Evolutionary conservation across 176 grass and related monocot genomes (phyloP), one percentile per base, ranked within the genome.

Genomic region (Dendrocalamus sinicus): DNA sequence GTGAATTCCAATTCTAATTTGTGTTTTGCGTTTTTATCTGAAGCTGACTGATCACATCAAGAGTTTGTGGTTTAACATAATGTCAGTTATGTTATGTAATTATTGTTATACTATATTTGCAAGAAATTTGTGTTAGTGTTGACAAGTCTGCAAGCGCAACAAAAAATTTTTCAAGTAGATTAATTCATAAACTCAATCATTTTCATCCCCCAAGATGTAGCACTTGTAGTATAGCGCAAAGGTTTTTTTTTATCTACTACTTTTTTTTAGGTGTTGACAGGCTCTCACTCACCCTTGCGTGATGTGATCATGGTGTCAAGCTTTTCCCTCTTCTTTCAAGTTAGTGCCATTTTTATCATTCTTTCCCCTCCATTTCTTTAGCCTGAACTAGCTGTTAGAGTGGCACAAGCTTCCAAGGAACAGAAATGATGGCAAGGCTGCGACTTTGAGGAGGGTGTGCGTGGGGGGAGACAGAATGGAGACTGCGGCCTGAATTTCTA

Each of bases 401-500:
- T 78, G 76, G 85, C 81, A 50, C 85, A 78, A 61, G 81, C 41
- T 75, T 62, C 76, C 70, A 84, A 16, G 85, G 26, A 41, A 80
- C 89, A 35, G 81, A 53, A 76, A 88, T 84, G 85, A 91, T 87
- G 85, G 68, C 8, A 2, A 20, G 3, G 79, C 84, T 20, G 73
- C 59, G 52, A 70, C 67, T 66, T 50, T 37, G 74, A 83, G 80
- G 79, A 8, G 50, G 23, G 39, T 52, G 84, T 52, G 67, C 53
- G 73, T 48, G 55, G 61, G 45, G 45, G 70, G 60, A 52, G 81
- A 48, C 70, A 88, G 81, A 87, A 91, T 78, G 80, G 81, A 80
- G 89, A 20, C 85, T 85, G 77, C 70, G 28, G 59, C 60, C 87
- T 85, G 85, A 91, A 80, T 84, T 81, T 73, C 75, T 71, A 68